Evolutionary conservation across 768 basidiomycete genomes (phyloP).

Genomic region (Cystofilobasidium macerans): DNA sequence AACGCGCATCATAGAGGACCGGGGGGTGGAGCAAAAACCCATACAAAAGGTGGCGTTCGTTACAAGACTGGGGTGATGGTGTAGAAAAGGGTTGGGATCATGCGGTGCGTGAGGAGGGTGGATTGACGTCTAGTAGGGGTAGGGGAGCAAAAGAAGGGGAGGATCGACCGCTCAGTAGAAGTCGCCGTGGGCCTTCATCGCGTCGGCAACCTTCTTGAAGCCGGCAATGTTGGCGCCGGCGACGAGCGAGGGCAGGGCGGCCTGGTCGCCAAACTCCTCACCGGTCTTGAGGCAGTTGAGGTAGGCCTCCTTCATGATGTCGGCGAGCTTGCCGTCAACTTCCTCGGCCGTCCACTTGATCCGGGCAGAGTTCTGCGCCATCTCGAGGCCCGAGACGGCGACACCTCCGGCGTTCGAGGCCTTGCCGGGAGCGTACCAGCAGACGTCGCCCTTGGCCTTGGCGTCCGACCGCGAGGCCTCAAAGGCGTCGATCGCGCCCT

Average conservation of each 20-base stretch:
- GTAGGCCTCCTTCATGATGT: slow-evolving; percentile 60
- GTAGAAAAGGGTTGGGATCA: too few species aligned
- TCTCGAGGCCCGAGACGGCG: slow-evolving; percentile 48
- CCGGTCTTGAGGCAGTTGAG: slow-evolving; percentile 41
- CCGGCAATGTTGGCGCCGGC: slow-evolving; percentile 63
- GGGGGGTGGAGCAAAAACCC: too few species aligned
- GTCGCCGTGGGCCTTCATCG: slow-evolving; percentile 63
- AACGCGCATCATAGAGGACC: too few species aligned
- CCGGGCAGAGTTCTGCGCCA: slow-evolving; percentile 58
- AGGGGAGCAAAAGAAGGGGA: too few species aligned
- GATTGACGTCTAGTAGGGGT: too few species aligned
- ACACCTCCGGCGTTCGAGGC: slow-evolving; percentile 55
- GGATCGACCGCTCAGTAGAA: too few species aligned
- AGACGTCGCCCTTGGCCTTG: slow-evolving; percentile 40
- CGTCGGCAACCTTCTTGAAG: slow-evolving; percentile 51
- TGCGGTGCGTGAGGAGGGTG: too few species aligned
- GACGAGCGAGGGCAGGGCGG: slow-evolving; percentile 46
- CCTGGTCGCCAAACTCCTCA: slow-evolving; percentile 39
- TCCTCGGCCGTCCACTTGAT: slow-evolving; percentile 53
- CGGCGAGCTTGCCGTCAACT: slow-evolving; percentile 58
- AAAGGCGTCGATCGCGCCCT: slow-evolving; percentile 61
- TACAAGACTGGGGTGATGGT: too few species aligned
- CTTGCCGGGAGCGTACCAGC: slow-evolving; percentile 68
- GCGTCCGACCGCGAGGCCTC: slow-evolving; percentile 50
- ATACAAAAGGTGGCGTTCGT: too few species aligned